phyloP scores from a whole-genome alignment of 306 rosid species.

The Coriaria nepalensis region DNA sequence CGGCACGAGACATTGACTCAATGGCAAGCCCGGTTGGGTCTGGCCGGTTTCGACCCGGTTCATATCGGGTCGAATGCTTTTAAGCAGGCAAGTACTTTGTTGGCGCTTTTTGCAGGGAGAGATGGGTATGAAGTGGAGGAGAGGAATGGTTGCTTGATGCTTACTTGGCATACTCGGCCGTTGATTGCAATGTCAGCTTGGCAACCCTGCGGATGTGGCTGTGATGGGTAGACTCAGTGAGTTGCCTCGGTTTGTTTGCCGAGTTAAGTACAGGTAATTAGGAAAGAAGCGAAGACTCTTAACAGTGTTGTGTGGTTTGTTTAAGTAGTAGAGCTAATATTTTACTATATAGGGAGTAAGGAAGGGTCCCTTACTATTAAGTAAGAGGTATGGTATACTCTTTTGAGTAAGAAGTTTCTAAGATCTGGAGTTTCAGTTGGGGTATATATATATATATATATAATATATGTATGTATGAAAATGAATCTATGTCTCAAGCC shows the following conservation, averaged over 20 bases:
- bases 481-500: too few relatives aligned
- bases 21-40: conserved; percentile 49
- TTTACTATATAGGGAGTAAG: too few relatives aligned
- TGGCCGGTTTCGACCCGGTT: conserved; percentile 61
- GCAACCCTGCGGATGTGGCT: conserved; percentile 22
- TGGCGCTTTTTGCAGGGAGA: conserved; percentile 52
- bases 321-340: conserved; percentile 4
- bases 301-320: neutral
- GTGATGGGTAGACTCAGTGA: conserved; percentile 14
- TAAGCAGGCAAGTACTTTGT: conserved; percentile 63
- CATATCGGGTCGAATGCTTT: conserved; percentile 70
- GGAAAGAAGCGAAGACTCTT: conserved; percentile 7
- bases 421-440: too few relatives aligned
- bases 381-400: too few relatives aligned
- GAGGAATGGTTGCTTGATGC: conserved; percentile 56
- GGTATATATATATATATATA: too few relatives aligned
- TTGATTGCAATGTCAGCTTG: conserved; percentile 84
- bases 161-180: conserved; percentile 84
- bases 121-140: conserved; percentile 75
- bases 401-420: too few relatives aligned
- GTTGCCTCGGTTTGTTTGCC: conserved; percentile 22
- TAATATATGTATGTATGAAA: too few relatives aligned
- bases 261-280: neutral
- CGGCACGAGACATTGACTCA: conserved; percentile 59
- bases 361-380: too few relatives aligned